Evolutionary conservation across 805 yeast genomes (phyloP).

Genomic region (Metschnikowia lochheadii): DNA sequence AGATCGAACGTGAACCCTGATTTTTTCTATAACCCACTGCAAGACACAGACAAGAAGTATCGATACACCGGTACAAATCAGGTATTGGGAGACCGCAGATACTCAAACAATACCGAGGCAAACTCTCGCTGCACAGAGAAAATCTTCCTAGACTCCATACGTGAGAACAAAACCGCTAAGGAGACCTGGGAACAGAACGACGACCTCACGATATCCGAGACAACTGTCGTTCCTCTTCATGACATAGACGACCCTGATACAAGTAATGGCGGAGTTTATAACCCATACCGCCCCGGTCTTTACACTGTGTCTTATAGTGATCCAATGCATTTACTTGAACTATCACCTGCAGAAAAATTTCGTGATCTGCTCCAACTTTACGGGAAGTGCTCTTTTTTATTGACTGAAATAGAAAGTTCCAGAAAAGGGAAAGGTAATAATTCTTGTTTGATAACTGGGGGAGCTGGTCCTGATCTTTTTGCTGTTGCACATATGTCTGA

Average conservation of each 20-base stretch:
- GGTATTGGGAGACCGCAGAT: constrained; percentile 3
- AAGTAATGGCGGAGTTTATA: neutral
- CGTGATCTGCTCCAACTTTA: constrained; percentile 28
- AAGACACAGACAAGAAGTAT: neutral
- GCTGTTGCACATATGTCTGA: constrained; percentile 34
- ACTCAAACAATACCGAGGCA: constrained; percentile 2
- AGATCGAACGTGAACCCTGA: neutral
- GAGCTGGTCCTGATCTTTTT: constrained; percentile 18
- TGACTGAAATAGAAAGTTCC: constrained; percentile 22
- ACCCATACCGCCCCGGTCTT: neutral
- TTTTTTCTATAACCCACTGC: neutral
- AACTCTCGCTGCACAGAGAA: constrained; percentile 1
- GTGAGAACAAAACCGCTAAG: constrained; percentile 1
- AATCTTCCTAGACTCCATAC: neutral
- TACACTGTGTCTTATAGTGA: neutral
- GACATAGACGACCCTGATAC: neutral
- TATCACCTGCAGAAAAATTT: constrained; percentile 36
- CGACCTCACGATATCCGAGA: constrained; percentile 1
- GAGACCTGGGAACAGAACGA: constrained; percentile 5
- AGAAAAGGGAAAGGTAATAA: constrained; percentile 42
- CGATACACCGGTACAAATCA: neutral
- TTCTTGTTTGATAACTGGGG: constrained; percentile 20
- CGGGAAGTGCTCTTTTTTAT: constrained; percentile 19
- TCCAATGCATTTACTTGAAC: constrained; percentile 16
- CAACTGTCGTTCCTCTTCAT: neutral